Conservation (phyloP, 2,329 filamentous ascomycete species). For the Boeremia exigua region DNA sequence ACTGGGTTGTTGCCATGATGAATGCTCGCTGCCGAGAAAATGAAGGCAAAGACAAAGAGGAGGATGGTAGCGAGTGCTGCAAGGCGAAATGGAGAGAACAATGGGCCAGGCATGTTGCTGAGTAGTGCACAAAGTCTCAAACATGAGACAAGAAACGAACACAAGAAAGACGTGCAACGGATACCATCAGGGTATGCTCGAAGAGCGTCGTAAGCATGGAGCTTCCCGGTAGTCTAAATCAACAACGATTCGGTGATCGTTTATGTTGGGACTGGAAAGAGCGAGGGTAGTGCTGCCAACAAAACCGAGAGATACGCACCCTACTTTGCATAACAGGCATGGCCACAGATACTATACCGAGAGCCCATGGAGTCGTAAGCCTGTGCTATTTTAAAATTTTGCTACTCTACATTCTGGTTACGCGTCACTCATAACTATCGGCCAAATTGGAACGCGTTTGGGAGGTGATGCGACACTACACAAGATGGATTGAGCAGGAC, state of each 20-base stretch:
- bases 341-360: too few relatives aligned
- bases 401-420: too few relatives aligned
- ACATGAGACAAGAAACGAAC: neutral
- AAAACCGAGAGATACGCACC: too few relatives aligned
- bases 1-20: constrained; percentile 15
- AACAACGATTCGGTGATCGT: neutral
- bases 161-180: neutral
- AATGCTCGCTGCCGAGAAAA: constrained; percentile 19
- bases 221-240: constrained; percentile 4
- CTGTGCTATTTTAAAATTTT: too few relatives aligned
- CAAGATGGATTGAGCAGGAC: too few relatives aligned
- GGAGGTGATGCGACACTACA: too few relatives aligned
- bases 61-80: constrained; percentile 5
- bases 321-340: too few relatives aligned
- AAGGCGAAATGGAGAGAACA: constrained; percentile 5
- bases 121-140: neutral
- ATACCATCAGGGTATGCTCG: neutral
- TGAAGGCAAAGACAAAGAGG: constrained; percentile 17
- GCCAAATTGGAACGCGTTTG: too few relatives aligned
- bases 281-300: neutral
- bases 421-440: neutral
- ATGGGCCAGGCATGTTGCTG: constrained; percentile 3
- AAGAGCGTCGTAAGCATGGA: neutral
- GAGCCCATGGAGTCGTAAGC: too few relatives aligned
- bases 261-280: neutral